These are phyloP conservation scores for Trichophyton verrucosum DNA, from an alignment of 2,329 filamentous ascomycete genomes.

Conservation along the genomic window DNA sequence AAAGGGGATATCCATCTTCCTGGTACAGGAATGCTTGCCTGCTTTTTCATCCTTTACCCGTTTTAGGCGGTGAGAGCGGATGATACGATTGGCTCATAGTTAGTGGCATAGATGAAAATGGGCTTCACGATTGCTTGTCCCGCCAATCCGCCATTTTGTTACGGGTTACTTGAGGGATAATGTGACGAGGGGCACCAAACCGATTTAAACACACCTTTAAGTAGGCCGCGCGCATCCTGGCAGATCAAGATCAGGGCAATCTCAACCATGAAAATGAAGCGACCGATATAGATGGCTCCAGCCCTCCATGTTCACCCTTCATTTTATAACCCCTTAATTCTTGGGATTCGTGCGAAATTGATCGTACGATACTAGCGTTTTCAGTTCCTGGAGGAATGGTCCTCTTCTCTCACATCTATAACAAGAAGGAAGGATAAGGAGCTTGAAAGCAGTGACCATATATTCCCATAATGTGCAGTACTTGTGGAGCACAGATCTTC, in stretches of 20 bases:
- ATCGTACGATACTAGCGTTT: neutral
- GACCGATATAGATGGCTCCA: neutral
- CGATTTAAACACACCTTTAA: neutral
- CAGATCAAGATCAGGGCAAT: neutral
- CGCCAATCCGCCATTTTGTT: neutral
- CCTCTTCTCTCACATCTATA: neutral
- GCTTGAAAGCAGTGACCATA: neutral
- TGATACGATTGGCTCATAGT: neutral
- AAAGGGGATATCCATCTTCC: neutral
- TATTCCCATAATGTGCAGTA: neutral
- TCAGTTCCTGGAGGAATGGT: neutral
- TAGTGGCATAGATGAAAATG: neutral
- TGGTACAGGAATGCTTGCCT: neutral
- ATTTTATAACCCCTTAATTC: neutral
- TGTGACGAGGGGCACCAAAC: neutral
- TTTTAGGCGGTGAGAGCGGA: constrained; percentile 1
- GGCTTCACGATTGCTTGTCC: neutral
- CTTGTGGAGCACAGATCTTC: neutral
- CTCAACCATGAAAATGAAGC: neutral
- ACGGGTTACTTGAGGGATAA: neutral
- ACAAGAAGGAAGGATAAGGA: neutral
- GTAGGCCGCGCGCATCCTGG: neutral
- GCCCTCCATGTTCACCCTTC: neutral
- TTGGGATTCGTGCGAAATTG: neutral
- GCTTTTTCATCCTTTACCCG: neutral